A percentile compares a stretch with the other conserved stretches of the same genome.
Conservation (phyloP, 2,329 filamentous ascomycete genomes). For the Geoglossum cookeanum region DNA sequence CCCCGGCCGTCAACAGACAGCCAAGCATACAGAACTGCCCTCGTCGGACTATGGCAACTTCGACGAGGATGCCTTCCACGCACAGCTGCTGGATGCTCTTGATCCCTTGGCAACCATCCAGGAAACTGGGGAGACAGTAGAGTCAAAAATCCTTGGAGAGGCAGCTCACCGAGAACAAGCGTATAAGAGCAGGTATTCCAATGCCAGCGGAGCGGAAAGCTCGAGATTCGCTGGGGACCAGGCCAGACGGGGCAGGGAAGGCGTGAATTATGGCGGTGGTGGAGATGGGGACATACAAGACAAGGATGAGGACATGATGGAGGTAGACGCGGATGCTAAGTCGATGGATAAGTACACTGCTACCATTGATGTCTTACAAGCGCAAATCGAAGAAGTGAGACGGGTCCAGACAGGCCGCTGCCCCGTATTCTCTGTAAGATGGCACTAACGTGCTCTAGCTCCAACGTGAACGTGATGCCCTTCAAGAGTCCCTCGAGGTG, state of each 20-base stretch:
- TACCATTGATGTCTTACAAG: neutral
- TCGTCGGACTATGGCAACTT: conserved; percentile 25
- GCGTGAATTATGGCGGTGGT: neutral
- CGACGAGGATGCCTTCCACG: conserved; percentile 25
- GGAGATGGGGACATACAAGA: neutral
- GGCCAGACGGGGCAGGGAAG: neutral
- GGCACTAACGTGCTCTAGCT: conserved; percentile 17
- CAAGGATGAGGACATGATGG: neutral
- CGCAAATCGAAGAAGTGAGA: conserved; percentile 1
- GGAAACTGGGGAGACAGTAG: neutral
- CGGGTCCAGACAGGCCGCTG: neutral
- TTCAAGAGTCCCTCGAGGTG: conserved; percentile 22
- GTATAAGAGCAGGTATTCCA: neutral
- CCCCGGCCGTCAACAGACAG: neutral
- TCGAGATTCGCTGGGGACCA: neutral
- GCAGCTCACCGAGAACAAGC: neutral
- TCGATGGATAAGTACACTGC: neutral
- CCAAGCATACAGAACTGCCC: conserved; percentile 8
- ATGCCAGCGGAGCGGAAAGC: neutral
- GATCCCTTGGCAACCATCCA: neutral
- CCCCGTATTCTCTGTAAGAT: neutral
- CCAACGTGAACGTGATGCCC: conserved; percentile 22
- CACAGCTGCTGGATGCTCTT: conserved; percentile 8
- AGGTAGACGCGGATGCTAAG: neutral
- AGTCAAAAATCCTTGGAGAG: neutral